phyloP scores from a whole-genome alignment of 192 early-diverging fungal genomes.

The Coemansia sp. region DNA sequence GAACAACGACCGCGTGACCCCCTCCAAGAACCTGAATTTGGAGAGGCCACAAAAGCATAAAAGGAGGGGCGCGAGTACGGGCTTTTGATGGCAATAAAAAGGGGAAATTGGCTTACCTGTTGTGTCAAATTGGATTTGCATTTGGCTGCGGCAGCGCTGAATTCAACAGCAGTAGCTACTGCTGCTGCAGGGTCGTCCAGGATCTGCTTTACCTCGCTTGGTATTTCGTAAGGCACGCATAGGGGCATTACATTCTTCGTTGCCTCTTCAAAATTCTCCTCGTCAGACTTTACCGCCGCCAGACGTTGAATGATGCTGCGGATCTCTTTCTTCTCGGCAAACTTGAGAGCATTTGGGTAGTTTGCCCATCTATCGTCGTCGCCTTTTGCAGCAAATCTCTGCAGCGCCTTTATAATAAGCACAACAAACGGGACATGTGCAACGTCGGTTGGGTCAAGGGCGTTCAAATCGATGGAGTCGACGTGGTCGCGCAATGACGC shows the following conservation, averaged over 20 bases:
- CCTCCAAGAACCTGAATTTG: constrained; percentile 1
- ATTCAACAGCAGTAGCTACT: constrained; percentile 12
- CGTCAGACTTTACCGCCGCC: constrained; percentile 59
- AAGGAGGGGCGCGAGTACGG: neutral
- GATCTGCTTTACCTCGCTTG: constrained; percentile 24
- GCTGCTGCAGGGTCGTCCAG: constrained; percentile 42
- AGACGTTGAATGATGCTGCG: constrained; percentile 60
- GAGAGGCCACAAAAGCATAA: neutral
- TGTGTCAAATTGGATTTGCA: constrained; percentile 7
- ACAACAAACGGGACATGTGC: constrained; percentile 86
- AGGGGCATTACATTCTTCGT: constrained; percentile 58
- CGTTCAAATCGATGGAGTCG: constrained; percentile 65
- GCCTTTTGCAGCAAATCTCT: constrained; percentile 68
- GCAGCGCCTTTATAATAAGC: constrained; percentile 74
- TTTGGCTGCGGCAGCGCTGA: constrained; percentile 5
- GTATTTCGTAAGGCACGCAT: constrained; percentile 60
- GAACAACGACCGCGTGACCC: neutral
- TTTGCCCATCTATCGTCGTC: constrained; percentile 12
- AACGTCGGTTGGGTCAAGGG: constrained; percentile 66
- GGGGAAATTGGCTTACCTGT: constrained; percentile 20
- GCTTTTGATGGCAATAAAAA: neutral
- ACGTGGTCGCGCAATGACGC: constrained; percentile 63
- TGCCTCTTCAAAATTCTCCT: constrained; percentile 93
- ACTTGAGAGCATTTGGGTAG: constrained; percentile 28
- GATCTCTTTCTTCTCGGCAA: constrained; percentile 65